Percentiles rank a stretch among this genome's conserved stretches.
Evolutionary conservation across 148 eudicot genomes (phyloP).

Genomic region (Rhododendron mucronatum): DNA sequence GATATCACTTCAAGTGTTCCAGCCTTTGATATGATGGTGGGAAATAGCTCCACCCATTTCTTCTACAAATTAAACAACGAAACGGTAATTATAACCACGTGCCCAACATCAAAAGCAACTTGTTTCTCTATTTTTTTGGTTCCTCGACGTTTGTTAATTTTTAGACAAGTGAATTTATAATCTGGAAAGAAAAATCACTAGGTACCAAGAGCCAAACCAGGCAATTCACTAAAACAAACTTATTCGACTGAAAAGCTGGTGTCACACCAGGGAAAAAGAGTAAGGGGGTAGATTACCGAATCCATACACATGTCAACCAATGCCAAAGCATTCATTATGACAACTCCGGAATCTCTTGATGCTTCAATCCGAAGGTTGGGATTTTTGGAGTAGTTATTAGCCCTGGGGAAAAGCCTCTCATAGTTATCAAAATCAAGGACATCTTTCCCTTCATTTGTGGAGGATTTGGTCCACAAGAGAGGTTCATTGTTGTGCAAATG

Average conservation of each 20-base stretch:
- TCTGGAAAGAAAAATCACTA: neutral
- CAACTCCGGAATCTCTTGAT: constrained; percentile 54
- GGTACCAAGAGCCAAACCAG: neutral
- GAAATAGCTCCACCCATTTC: constrained; percentile 58
- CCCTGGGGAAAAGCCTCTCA: constrained; percentile 26
- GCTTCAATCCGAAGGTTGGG: constrained; percentile 43
- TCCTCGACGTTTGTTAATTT: neutral
- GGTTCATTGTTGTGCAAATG: constrained; percentile 48
- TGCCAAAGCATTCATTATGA: constrained; percentile 44
- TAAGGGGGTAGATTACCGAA: constrained; percentile 19
- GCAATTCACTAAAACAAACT: neutral
- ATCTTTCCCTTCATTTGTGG: constrained; percentile 28
- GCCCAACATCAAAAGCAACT: neutral
- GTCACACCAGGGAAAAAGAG: neutral
- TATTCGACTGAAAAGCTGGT: neutral
- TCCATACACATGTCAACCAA: constrained; percentile 64
- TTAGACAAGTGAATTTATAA: neutral
- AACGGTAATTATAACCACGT: neutral
- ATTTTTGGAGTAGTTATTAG: constrained; percentile 22
- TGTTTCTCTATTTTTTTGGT: neutral
- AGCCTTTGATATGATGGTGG: constrained; percentile 52
- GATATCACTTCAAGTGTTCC: constrained; percentile 40
- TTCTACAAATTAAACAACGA: constrained; percentile 27
- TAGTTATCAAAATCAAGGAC: constrained; percentile 36
- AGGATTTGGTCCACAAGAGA: constrained; percentile 54